A percentile compares a stretch with the other conserved stretches of the same genome.
phyloP scores from a whole-genome alignment of 2,329 filamentous ascomycete genomes.

The Fusarium sp. region DNA sequence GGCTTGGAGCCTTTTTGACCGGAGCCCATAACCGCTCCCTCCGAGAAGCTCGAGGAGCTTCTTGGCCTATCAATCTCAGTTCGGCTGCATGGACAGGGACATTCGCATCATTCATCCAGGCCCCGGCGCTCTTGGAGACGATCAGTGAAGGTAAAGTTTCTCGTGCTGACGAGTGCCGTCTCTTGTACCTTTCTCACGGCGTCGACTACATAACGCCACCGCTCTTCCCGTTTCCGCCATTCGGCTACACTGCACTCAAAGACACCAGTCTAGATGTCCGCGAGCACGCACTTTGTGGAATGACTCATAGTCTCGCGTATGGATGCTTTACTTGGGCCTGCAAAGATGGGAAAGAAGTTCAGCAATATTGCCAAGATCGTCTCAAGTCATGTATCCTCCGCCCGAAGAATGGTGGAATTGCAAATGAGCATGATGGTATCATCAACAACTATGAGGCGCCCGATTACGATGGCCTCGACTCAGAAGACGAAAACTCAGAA shows the following conservation, averaged over 20 bases:
- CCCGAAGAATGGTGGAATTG: background rate
- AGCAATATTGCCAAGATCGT: no score
- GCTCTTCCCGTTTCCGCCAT: constrained; percentile 27
- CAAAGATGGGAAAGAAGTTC: background rate
- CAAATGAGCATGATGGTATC: background rate
- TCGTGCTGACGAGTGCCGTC: constrained; percentile 31
- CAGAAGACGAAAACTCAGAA: constrained; percentile 27
- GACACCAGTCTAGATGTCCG: constrained; percentile 30
- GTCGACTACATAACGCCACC: constrained; percentile 13
- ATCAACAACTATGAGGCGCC: background rate
- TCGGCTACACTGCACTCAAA: constrained; percentile 25
- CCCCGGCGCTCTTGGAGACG: background rate
- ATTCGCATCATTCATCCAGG: constrained; percentile 25
- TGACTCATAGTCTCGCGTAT: constrained; percentile 8
- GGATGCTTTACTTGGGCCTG: constrained; percentile 14
- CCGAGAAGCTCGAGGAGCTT: constrained; percentile 13
- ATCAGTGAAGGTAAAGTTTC: background rate
- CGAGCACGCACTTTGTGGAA: constrained; percentile 17
- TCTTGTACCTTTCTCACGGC: constrained; percentile 24
- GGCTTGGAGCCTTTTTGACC: constrained; percentile 31
- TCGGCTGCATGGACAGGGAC: constrained; percentile 24
- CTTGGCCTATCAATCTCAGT: constrained; percentile 21
- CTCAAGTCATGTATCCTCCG: no score
- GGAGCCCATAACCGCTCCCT: constrained; percentile 4
- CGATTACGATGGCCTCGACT: constrained; percentile 5